Evolutionary conservation across 2,329 filamentous ascomycete genomes (phyloP), one percentile per base, ranked within the genome.

Genomic region (Exophiala sp.): DNA sequence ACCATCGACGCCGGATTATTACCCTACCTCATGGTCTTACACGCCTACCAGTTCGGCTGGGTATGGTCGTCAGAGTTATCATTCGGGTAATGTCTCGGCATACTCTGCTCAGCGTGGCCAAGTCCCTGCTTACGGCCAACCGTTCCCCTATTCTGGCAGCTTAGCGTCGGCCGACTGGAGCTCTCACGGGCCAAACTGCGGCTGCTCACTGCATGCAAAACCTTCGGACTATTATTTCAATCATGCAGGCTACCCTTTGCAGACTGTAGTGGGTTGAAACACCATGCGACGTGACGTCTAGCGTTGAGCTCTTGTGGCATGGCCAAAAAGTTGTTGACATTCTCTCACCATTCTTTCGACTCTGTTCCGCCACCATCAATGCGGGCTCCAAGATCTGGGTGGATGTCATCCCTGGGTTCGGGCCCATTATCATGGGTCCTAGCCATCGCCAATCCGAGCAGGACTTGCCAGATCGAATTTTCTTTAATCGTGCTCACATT

Each of bases 161-260:
- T 24, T 57, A 11, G 48, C 54, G 2, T 38, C 54, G 41, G 72
- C 65, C 53, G 68, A 69, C 14, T 76, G 73, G 73, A 71, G 68
- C 47, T 67, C 68, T 11, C 70, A 73, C 56, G 68, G 69, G 22
- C 66, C 67, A 2, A 71, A 70, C 27, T 78, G 74, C 58, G 65
- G 65, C 39, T 77, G 74, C 57, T 58, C 65, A 43, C 71, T 72
- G 49, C 77, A 74, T 63, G 66, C 68, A 41, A 73, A 75, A 52
- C 69, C 71, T 43, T 68, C 73, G 47, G 74, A 77, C 50, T 68
- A 72, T 55, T 76, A 76, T 58, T 71, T 77, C 41, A 52, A 44
- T 37, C 58, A 61, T 43, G 29, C 47, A 2, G 56, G 52, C 42
- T 61, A 61, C 44, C 40, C 50, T 18, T 21, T 61, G 45, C 59